A percentile compares a stretch with the other conserved stretches of the same genome.
phyloP scores from a whole-genome alignment of 441 rosid genomes.

The Codiaeum variegatum region DNA sequence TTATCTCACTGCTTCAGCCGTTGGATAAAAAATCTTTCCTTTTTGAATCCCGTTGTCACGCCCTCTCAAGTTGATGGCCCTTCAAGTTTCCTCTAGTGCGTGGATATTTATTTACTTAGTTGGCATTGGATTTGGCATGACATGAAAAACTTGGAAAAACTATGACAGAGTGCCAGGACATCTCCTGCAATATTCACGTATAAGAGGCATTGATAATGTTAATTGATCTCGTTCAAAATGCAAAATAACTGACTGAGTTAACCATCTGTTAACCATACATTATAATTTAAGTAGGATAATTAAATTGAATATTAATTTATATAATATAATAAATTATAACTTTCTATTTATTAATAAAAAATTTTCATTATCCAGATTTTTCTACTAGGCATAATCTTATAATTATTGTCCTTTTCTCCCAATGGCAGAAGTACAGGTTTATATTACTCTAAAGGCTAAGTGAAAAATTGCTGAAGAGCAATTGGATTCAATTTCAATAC shows the following conservation, averaged over 20 bases:
- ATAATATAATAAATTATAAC: no score
- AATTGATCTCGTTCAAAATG: slow-evolving; percentile 3
- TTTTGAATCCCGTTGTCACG: no score
- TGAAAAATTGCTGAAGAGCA: no score
- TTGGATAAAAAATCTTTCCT: no score
- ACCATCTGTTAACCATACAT: background rate
- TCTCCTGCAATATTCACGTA: background rate
- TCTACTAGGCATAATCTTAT: background rate
- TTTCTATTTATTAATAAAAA: no score
- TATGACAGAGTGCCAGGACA: background rate
- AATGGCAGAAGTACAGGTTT: background rate
- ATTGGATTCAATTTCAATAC: background rate
- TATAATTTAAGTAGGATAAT: background rate
- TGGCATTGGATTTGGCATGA: background rate
- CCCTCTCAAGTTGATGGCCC: no score
- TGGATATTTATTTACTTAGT: background rate
- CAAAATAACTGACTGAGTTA: background rate
- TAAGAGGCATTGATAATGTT: background rate
- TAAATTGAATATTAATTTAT: no score
- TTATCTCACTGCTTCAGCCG: no score
- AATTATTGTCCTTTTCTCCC: background rate
- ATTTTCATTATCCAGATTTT: no score
- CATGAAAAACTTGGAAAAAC: background rate
- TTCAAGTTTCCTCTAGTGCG: background rate
- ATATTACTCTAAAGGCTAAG: background rate